Base-by-base conservation (phyloP, 1,284 basidiomycete genomes). In the Trichosporon sp. region DNA sequence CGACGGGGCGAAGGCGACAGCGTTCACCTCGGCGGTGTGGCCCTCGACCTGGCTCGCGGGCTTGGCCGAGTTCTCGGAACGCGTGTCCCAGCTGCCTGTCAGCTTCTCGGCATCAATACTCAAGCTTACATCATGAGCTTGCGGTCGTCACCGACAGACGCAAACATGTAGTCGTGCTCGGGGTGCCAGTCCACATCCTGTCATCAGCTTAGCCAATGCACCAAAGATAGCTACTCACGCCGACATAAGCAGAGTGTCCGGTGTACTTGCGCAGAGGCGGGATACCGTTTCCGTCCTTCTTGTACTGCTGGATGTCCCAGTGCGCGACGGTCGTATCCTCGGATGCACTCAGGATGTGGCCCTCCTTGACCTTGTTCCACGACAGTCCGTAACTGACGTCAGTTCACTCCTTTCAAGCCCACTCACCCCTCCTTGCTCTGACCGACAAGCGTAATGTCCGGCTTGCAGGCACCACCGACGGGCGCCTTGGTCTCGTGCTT, bases 121-220 rank as follows among this genome's bases (percentile, higher is more conserved):
- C 38, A 40, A 40, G 79, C 89, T 76, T 79, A 97, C 94, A 98
- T 87, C 86, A 98, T 90, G 74, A 99, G 88, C 87, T 92, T 90
- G 79, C 92, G 92, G 83, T 99, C 96, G 78, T 99, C 96, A 38
- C 96, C 94, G n/a, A 98, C 96, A 75, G 94, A 97, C 2, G 91
- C 96, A 78, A 99, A 96, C 65, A 96, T 86, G 76, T 91, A 90
- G 71, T 95, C 93, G 80, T 92, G 87, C 21, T 88, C 89, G 11
- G 91, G 86, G 84, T 97, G 92, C 96, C 96, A 99, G 75, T 97
- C 95, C 1, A 99, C 96, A 80, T 99, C 97, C 93, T 97, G 74
- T 12, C n/a, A 70, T 76, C 67, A 79, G 76, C 48, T n/a, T 14
- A n/a, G 31, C n/a, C 67, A 43, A 32, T 31, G 12, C 46, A 48